phyloP scores from a whole-genome alignment of 2,329 filamentous ascomycete species.

The Claviceps monticola region DNA sequence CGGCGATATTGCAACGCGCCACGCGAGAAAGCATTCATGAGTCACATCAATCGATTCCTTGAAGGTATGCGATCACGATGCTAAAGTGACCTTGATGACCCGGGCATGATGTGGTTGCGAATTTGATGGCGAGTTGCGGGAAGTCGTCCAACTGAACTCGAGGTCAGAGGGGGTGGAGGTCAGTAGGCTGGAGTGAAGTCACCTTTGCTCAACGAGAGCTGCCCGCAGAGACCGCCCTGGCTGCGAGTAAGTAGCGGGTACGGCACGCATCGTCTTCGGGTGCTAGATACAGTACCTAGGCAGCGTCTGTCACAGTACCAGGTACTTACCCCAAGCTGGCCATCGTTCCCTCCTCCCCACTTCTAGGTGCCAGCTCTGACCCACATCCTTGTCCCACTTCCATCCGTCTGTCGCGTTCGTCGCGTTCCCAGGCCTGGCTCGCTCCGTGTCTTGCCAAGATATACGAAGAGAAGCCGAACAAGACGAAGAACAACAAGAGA shows the following conservation, averaged over 20 bases:
- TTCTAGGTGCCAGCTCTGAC: background rate
- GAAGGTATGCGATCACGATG: slow-evolving; percentile 28
- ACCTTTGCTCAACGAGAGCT: slow-evolving; percentile 11
- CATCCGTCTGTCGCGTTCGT: slow-evolving; percentile 10
- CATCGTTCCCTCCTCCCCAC: slow-evolving; percentile 7
- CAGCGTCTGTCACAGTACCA: slow-evolving; percentile 6
- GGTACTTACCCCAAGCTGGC: slow-evolving; percentile 7
- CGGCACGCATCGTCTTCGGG: too few species aligned
- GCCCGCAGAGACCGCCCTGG: slow-evolving; percentile 11
- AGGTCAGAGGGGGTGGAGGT: slow-evolving; percentile 14
- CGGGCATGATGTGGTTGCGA: slow-evolving; percentile 25
- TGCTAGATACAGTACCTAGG: background rate
- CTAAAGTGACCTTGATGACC: slow-evolving; percentile 29
- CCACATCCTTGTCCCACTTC: slow-evolving; percentile 2
- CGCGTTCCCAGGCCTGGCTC: slow-evolving; percentile 12
- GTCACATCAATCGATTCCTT: slow-evolving; percentile 25
- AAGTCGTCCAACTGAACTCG: slow-evolving; percentile 10
- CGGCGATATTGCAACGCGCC: slow-evolving; percentile 31
- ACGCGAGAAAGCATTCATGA: slow-evolving; percentile 28
- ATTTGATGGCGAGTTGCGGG: slow-evolving; percentile 24
- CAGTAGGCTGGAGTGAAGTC: slow-evolving; percentile 18
- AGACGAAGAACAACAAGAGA: background rate
- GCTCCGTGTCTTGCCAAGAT: background rate
- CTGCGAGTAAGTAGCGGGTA: background rate
- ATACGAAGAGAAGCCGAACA: background rate